phyloP scores from a whole-genome alignment of 768 basidiomycete species.

The Heimioporus sp. region DNA sequence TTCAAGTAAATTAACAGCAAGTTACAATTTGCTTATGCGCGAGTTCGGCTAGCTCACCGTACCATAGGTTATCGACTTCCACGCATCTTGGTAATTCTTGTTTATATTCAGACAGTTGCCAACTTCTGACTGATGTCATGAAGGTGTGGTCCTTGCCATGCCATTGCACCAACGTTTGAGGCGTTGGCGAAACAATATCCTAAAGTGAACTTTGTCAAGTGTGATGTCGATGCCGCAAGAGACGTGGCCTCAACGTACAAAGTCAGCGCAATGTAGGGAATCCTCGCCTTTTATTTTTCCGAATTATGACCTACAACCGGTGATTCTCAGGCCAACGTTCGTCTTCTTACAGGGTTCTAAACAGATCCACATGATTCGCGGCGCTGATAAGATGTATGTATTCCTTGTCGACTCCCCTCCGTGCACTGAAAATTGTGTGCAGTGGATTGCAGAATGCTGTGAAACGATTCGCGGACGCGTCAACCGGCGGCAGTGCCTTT shows the following conservation, averaged over 20 bases:
- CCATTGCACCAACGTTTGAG: constrained; percentile 76
- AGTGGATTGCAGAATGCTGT: constrained; percentile 65
- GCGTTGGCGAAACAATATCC: constrained; percentile 64
- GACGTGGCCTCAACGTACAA: constrained; percentile 66
- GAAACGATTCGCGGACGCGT: constrained; percentile 45
- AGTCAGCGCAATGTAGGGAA: constrained; percentile 69
- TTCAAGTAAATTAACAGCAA: constrained; percentile 65
- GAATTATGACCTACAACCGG: not conserved
- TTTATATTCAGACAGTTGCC: not conserved
- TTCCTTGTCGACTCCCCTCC: not conserved
- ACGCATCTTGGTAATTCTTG: constrained; percentile 67
- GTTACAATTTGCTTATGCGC: not conserved
- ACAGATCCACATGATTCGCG: constrained; percentile 70
- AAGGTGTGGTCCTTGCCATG: constrained; percentile 87
- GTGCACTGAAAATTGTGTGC: constrained; percentile 3
- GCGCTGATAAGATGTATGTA: constrained; percentile 65
- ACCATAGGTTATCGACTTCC: constrained; percentile 78
- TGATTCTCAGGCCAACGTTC: constrained; percentile 70
- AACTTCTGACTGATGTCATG: constrained; percentile 6
- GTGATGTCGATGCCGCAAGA: constrained; percentile 68
- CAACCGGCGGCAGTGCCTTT: constrained; percentile 46
- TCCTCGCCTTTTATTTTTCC: not conserved
- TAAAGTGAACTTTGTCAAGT: constrained; percentile 80
- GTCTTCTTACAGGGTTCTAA: constrained; percentile 66
- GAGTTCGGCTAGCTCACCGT: not conserved